These are phyloP conservation scores for Trichoderma polysporum DNA, from an alignment of 2,329 filamentous ascomycete species.

Conservation along the genomic window DNA sequence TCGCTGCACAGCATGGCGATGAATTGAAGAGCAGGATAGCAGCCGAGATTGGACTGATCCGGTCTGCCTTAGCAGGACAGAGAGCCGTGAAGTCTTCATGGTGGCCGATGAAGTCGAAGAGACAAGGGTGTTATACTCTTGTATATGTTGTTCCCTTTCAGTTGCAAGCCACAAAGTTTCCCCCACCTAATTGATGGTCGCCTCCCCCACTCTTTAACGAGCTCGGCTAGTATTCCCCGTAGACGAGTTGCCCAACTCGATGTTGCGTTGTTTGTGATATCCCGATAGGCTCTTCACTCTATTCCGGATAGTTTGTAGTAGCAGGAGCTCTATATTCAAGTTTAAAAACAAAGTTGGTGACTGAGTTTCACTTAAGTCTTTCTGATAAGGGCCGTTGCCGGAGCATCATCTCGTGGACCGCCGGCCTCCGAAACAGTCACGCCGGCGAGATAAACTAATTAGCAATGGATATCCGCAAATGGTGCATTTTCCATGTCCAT, in stretches of 20 bases:
- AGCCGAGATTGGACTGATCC: neutral
- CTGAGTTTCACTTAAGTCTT: neutral
- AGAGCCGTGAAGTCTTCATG: slow-evolving; percentile 21
- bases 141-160: neutral
- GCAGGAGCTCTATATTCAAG: neutral
- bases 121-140: neutral
- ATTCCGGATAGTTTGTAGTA: neutral
- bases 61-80: neutral
- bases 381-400: neutral
- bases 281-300: neutral
- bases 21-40: neutral
- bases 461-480: slow-evolving; percentile 16
- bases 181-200: slow-evolving; percentile 5
- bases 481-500: neutral
- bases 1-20: neutral
- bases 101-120: neutral
- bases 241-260: neutral
- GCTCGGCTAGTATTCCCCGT: neutral
- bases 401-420: slow-evolving; percentile 7
- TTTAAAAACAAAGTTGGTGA: neutral
- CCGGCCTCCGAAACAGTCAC: slow-evolving; percentile 12
- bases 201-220: slow-evolving; percentile 16
- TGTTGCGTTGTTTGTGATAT: neutral
- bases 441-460: slow-evolving; percentile 15
- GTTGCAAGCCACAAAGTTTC: neutral